Base-by-base conservation (phyloP, 495 filamentous ascomycete species). In the Saxophila tyrrhenica region DNA sequence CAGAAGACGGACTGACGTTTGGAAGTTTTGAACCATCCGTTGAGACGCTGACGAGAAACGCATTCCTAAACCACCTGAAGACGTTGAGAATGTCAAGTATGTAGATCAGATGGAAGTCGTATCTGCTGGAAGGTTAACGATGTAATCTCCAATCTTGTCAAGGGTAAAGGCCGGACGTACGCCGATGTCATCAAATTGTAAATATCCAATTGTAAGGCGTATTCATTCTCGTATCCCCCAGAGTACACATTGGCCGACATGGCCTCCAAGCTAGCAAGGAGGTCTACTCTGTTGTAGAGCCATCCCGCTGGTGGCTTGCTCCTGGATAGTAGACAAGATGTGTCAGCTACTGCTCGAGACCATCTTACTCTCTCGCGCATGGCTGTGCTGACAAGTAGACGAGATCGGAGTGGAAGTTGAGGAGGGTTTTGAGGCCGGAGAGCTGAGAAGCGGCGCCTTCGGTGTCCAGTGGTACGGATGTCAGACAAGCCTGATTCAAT, bases 41-140 rank as follows among this genome's bases (percentile, higher is more conserved):
- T 7, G 70, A 74, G 11, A 74, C 56, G 0, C 69, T 71, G 1
- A 69, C 65, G 8, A 72, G 55, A 17, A 59, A 5, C 9, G 13
- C 22, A 23, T 59, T 55, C 63, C 64, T 2, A 35, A 49, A 46
- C 70, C 70, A 19, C 69, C 49, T 0, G 62, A 58, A 71, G 3
- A 71, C 65, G 41, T 70, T 67, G 0, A 70, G 60, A 1, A 64
- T 67, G 50, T 72, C 66, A 10, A 71, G 57, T 46, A 66, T 67
- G 48, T 70, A 75, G 0, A 43, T 45, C 35, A 80, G 67, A 50
- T 79, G 76, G 1, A 73, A 72, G 59, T 79, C 76, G 52, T 78
- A 67, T 0, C 74, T 74, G 0, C 69, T 68, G n/a, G n/a, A n/a
- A n/a, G n/a, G n/a, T n/a, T n/a, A n/a, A n/a, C n/a, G n/a, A n/a